These are phyloP conservation scores for Alternaria arborescens DNA, from an alignment of 2,329 filamentous ascomycete genomes.

Conservation along the genomic window DNA sequence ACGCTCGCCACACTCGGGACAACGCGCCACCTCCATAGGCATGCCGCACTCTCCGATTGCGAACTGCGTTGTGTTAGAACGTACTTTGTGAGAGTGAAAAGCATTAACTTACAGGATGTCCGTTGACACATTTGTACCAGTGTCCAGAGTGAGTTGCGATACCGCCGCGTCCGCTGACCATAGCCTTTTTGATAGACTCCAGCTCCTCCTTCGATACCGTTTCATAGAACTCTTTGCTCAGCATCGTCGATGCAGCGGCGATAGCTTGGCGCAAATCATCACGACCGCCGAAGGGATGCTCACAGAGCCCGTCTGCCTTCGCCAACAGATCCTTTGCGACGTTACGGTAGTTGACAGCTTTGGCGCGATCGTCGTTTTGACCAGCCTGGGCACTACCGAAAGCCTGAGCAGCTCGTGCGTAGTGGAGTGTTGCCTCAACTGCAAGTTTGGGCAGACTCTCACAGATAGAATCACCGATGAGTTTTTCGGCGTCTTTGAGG, in stretches of 20 bases:
- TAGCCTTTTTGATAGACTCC: conserved; percentile 57
- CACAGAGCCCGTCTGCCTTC: conserved; percentile 47
- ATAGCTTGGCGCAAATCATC: conserved; percentile 37
- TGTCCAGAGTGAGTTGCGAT: conserved; percentile 61
- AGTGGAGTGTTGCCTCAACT: conserved; percentile 49
- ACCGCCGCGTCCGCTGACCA: conserved; percentile 55
- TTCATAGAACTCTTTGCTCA: conserved; percentile 51
- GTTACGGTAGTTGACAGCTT: conserved; percentile 21
- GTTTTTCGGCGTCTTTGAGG: conserved; percentile 36
- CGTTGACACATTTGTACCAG: conserved; percentile 68
- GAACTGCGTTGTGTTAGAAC: conserved; percentile 48
- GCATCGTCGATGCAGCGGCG: conserved; percentile 36
- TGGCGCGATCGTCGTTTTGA: conserved; percentile 12
- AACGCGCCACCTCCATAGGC: conserved; percentile 68
- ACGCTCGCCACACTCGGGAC: conserved; percentile 67
- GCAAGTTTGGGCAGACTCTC: conserved; percentile 51
- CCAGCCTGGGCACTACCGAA: conserved; percentile 28
- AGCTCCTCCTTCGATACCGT: conserved; percentile 55
- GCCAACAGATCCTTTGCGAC: no score
- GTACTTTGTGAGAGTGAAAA: not conserved
- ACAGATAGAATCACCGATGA: conserved; percentile 40
- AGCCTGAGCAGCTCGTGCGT: conserved; percentile 39
- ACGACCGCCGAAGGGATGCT: conserved; percentile 42
- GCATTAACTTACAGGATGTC: conserved; percentile 58
- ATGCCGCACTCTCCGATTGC: conserved; percentile 72